A percentile compares a stretch with the other conserved stretches of the same genome.
Evolutionary conservation across 1,284 basidiomycete species (phyloP).

Genomic region (Coniferiporia weirii): DNA sequence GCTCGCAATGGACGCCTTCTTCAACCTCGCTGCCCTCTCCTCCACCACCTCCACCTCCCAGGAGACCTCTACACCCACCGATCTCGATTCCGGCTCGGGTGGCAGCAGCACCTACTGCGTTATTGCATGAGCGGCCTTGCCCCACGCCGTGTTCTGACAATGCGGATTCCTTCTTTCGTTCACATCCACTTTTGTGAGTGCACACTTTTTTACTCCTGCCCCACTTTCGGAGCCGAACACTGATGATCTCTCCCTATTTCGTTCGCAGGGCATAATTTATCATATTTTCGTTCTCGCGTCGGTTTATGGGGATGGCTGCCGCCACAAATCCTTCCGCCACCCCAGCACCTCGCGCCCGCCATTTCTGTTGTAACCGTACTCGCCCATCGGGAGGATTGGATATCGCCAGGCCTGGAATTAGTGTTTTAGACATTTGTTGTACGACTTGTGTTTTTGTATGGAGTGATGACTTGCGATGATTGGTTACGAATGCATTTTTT

Average conservation of each 20-base stretch:
- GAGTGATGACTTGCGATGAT: not conserved
- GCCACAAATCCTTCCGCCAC: not conserved
- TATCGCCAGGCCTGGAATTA: not conserved
- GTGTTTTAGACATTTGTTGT: not conserved
- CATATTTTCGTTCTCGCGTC: not conserved
- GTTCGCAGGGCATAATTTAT: not conserved
- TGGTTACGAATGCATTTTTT: not conserved
- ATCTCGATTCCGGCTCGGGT: not conserved
- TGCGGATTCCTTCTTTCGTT: not conserved
- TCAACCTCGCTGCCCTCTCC: not conserved
- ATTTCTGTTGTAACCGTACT: not conserved
- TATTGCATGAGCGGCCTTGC: slow-evolving; percentile 5
- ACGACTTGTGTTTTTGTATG: not conserved
- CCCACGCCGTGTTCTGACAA: not conserved
- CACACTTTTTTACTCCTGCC: not conserved
- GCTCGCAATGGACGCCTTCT: slow-evolving; percentile 9
- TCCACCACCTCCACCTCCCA: not conserved
- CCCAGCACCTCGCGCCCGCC: not conserved
- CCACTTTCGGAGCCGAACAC: not conserved
- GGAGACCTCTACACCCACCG: slow-evolving; percentile 3
- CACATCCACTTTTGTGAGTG: not conserved
- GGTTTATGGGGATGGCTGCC: not conserved
- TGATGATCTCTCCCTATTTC: not conserved
- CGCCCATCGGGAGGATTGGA: not conserved
- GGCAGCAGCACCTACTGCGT: slow-evolving; percentile 6